Evolutionary conservation across 441 rosid genomes (phyloP), one percentile per base, ranked within the genome.

Genomic region (Jatropha multifida): DNA sequence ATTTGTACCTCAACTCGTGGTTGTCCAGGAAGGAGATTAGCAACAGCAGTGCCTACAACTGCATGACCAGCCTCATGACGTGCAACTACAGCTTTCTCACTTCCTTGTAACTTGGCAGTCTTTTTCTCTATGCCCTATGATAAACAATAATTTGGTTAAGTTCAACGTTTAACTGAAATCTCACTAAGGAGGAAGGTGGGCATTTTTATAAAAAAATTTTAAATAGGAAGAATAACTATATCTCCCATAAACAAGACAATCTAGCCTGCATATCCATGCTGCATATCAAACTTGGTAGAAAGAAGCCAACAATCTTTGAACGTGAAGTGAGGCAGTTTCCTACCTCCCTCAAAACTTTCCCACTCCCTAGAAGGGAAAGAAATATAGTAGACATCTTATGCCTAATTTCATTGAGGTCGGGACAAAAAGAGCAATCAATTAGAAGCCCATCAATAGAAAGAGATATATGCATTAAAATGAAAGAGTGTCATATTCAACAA

Each of bases 41-140:
- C 98, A 69, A 96, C 96, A 52, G 99, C 99, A 55, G 99, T 92
- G 79, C 97, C 94, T 52, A 96, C 99, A 27, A 96, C 96, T 7
- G 99, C 99, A 85, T 96, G 99, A 18, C 99, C 99, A 69, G 94
- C 98, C 88, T 96, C 98, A 77, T 96, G 99, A 51, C 94, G 93
- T 79, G 99, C 98, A 78, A 96, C 98, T 17, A 94, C 99, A 73
- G 89, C 98, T 85, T 86, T 96, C 88, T 96, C 98, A 67, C 80
- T 80, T 66, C 97, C 98, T 80, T 92, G 86, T 80, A 96, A 81
- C 85, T 91, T 94, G 76, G 92, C 90, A 72, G 94, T 88, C 87
- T 96, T 96, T 88, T 96, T 96, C 88, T 96, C 99, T 78, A 96
- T 96, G 72, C 99, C 99, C 99, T 94, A 78, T 18, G 7, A 66